These are phyloP conservation scores for Vitis cinerea DNA, from an alignment of 164 flowering plant species.

Conservation along the genomic window DNA sequence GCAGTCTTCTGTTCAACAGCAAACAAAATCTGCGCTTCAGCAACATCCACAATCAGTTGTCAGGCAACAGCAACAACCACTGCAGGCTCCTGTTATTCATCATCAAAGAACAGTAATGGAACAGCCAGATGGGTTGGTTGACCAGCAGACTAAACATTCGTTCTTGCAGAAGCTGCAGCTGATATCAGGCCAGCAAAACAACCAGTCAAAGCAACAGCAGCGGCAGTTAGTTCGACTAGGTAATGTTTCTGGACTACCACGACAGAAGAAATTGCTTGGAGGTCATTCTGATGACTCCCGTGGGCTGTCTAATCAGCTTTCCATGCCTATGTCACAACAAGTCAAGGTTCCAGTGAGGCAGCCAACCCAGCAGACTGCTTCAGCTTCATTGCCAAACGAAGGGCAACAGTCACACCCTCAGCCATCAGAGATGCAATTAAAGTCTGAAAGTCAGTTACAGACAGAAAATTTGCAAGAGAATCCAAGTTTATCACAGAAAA, in stretches of 20 bases:
- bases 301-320: constrained; percentile 65
- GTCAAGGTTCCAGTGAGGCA: constrained; percentile 58
- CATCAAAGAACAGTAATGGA: constrained; percentile 58
- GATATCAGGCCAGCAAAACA: constrained; percentile 44
- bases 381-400: constrained; percentile 46
- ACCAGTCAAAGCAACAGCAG: constrained; percentile 49
- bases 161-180: constrained; percentile 44
- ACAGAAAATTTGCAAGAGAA: constrained; percentile 64
- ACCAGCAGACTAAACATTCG: constrained; percentile 45
- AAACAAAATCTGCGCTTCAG: constrained; percentile 55
- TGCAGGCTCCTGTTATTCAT: constrained; percentile 46
- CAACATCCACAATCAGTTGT: constrained; percentile 64
- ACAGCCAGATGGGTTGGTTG: constrained; percentile 29
- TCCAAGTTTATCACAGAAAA: constrained; percentile 54
- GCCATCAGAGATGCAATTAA: constrained; percentile 51
- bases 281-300: constrained; percentile 53
- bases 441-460: constrained; percentile 70
- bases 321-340: constrained; percentile 56
- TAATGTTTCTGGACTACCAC: constrained; percentile 57
- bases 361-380: constrained; percentile 38
- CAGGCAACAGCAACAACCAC: constrained; percentile 63
- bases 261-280: constrained; percentile 54
- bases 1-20: constrained; percentile 57
- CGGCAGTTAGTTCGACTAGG: constrained; percentile 61
- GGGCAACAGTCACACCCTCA: constrained; percentile 68